Percentiles rank a stretch among this genome's conserved stretches.
Evolutionary conservation across 2,329 filamentous ascomycete genomes (phyloP).

Genomic region (Colletotrichum nymphaeae): DNA sequence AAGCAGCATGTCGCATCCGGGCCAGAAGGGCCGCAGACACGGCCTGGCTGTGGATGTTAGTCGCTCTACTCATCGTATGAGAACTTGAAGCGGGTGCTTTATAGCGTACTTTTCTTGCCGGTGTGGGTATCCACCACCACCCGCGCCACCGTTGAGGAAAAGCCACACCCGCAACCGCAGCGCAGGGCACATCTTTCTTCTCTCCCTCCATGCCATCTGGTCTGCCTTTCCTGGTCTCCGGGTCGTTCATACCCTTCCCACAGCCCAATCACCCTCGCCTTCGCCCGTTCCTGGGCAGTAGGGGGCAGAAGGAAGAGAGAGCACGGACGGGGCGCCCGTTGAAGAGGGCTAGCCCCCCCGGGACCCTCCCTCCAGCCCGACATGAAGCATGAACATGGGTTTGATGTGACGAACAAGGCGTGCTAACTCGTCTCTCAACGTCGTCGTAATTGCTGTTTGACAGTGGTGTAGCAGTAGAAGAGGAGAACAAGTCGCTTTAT

Average conservation of each 20-base stretch:
- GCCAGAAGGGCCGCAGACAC: constrained; percentile 32
- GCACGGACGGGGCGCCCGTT: constrained; percentile 27
- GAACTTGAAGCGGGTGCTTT: not conserved
- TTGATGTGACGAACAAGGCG: not conserved
- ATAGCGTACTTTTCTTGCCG: not conserved
- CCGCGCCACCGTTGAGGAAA: constrained; percentile 1
- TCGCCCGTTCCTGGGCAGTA: constrained; percentile 4
- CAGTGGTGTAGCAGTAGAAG: not conserved
- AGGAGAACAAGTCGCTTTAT: not conserved
- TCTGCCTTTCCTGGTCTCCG: constrained; percentile 7
- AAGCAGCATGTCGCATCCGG: constrained; percentile 25
- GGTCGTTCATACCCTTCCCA: constrained; percentile 6
- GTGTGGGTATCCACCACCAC: not conserved
- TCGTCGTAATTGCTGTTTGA: not conserved
- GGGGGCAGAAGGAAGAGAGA: not conserved
- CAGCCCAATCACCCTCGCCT: not conserved
- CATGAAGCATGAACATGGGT: not conserved
- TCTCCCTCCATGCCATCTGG: not conserved
- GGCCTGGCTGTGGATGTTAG: constrained; percentile 30
- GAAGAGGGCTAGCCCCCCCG: constrained; percentile 14
- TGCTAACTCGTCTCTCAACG: not conserved
- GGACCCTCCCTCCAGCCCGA: not conserved
- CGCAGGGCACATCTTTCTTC: constrained; percentile 6
- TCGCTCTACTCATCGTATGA: not conserved
- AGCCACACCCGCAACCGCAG: not conserved